Percentiles rank a stretch among this genome's conserved stretches.
Evolutionary conservation across 2,329 filamentous ascomycete genomes (phyloP).

Genomic region (Neoascochyta sp.): DNA sequence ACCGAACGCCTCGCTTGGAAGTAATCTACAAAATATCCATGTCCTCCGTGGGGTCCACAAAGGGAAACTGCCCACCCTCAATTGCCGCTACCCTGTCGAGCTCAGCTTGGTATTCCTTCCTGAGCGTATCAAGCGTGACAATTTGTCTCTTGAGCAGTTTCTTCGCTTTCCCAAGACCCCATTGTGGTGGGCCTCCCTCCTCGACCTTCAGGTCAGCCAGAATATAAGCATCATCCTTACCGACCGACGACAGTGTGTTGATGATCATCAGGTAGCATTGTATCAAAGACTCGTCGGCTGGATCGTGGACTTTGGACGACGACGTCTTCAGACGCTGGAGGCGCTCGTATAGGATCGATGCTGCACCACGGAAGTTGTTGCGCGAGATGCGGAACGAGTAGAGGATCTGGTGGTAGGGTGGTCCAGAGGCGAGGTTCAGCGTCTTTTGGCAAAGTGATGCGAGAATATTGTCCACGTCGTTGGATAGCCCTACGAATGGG

Average conservation of each 20-base stretch:
- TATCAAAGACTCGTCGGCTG: constrained; percentile 56
- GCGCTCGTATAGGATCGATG: constrained; percentile 55
- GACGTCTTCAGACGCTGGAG: constrained; percentile 50
- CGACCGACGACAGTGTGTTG: constrained; percentile 85
- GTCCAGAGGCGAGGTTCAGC: constrained; percentile 57
- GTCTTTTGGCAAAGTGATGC: constrained; percentile 66
- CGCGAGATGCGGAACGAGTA: constrained; percentile 86
- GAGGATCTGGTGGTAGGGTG: constrained; percentile 81
- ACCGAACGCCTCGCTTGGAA: constrained; percentile 23
- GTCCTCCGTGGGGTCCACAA: constrained; percentile 46
- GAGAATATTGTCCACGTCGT: constrained; percentile 75
- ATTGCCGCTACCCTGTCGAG: constrained; percentile 85
- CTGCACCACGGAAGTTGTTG: constrained; percentile 78
- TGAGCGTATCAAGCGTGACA: constrained; percentile 78
- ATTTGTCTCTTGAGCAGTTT: constrained; percentile 63
- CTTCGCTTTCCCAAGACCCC: constrained; percentile 33
- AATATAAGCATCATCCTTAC: constrained; percentile 80
- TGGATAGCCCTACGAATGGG: constrained; percentile 73
- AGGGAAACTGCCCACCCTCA: constrained; percentile 83
- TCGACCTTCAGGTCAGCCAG: constrained; percentile 50
- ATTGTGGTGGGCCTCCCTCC: constrained; percentile 32
- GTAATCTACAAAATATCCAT: constrained; percentile 30
- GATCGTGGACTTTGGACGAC: constrained; percentile 38
- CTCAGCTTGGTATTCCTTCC: constrained; percentile 85
- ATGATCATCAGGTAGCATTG: constrained; percentile 86